Percentiles rank a stretch among this genome's conserved stretches.
Evolutionary conservation across 306 rosid genomes (phyloP).

Genomic region (Castanopsis chinensis): DNA sequence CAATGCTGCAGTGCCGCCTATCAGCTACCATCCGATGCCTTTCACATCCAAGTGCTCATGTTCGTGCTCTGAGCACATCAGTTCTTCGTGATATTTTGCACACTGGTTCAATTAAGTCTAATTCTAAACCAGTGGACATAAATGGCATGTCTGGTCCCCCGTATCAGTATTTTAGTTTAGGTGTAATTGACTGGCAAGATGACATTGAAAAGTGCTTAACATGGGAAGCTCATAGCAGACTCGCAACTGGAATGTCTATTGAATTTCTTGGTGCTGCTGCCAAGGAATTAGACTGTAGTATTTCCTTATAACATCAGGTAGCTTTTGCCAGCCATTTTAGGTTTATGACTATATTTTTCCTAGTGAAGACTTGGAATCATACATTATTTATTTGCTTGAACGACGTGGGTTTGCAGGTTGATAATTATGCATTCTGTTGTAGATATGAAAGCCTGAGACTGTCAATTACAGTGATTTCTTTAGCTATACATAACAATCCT

Average conservation of each 20-base stretch:
- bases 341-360: slow-evolving; percentile 35
- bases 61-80: slow-evolving; percentile 79
- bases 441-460: not conserved
- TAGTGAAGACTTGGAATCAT: slow-evolving; percentile 21
- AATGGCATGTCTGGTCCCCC: slow-evolving; percentile 52
- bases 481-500: not conserved
- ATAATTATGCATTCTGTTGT: slow-evolving; percentile 11
- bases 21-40: slow-evolving; percentile 82
- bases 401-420: slow-evolving; percentile 1
- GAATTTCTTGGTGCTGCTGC: slow-evolving; percentile 75
- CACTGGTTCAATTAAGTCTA: slow-evolving; percentile 53
- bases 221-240: slow-evolving; percentile 89
- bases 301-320: slow-evolving; percentile 51
- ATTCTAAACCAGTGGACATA: slow-evolving; percentile 38
- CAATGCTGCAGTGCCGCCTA: slow-evolving; percentile 74
- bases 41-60: slow-evolving; percentile 89
- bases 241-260: slow-evolving; percentile 61
- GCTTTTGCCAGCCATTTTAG: slow-evolving; percentile 14
- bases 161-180: slow-evolving; percentile 51
- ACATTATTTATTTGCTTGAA: slow-evolving; percentile 15
- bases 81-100: slow-evolving; percentile 86
- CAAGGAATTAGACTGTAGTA: slow-evolving; percentile 70
- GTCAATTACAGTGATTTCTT: not conserved
- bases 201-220: slow-evolving; percentile 78
- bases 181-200: slow-evolving; percentile 69